Conservation (phyloP, 1,139 yeast species). For the Blastobotrys capitulatus region DNA sequence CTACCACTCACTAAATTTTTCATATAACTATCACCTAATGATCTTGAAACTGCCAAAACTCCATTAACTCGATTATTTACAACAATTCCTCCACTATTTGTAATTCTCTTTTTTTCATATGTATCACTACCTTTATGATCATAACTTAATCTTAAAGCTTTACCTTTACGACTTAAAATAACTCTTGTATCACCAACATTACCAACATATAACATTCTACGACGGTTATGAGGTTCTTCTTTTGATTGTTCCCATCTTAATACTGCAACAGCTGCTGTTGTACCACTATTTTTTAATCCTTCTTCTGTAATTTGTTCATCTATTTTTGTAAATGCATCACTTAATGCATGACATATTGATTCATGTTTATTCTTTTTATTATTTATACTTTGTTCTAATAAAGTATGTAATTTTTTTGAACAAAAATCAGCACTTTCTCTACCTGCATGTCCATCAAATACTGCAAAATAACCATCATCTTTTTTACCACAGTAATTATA, state of each 20-base stretch:
- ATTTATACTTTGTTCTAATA: slow-evolving; percentile 50
- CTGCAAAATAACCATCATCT: slow-evolving; percentile 95
- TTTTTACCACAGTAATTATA: slow-evolving; percentile 84
- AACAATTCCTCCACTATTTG: slow-evolving; percentile 76
- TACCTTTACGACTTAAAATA: slow-evolving; percentile 66
- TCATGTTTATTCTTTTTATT: slow-evolving; percentile 22
- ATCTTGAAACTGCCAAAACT: slow-evolving; percentile 88
- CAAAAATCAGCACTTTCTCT: slow-evolving; percentile 93
- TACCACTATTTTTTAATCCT: slow-evolving; percentile 66
- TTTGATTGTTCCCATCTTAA: slow-evolving; percentile 68
- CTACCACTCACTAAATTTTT: slow-evolving; percentile 84
- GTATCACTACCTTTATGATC: slow-evolving; percentile 92
- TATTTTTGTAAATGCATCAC: slow-evolving; percentile 55
- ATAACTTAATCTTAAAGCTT: slow-evolving; percentile 74
- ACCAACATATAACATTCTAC: slow-evolving; percentile 79
- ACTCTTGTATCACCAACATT: slow-evolving; percentile 94
- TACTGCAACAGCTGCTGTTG: slow-evolving; percentile 95
- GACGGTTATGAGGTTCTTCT: slow-evolving; percentile 5
- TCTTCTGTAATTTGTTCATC: slow-evolving; percentile 59
- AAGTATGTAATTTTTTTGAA: slow-evolving; percentile 75
- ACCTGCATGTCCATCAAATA: slow-evolving; percentile 98
- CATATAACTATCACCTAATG: slow-evolving; percentile 92
- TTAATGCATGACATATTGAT: slow-evolving; percentile 32
- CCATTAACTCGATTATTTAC: slow-evolving; percentile 94
- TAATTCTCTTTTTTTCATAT: slow-evolving; percentile 69